These are phyloP conservation scores for Lithospermum erythrorhizon DNA, from an alignment of 257 asterid genomes.

Conservation along the genomic window DNA sequence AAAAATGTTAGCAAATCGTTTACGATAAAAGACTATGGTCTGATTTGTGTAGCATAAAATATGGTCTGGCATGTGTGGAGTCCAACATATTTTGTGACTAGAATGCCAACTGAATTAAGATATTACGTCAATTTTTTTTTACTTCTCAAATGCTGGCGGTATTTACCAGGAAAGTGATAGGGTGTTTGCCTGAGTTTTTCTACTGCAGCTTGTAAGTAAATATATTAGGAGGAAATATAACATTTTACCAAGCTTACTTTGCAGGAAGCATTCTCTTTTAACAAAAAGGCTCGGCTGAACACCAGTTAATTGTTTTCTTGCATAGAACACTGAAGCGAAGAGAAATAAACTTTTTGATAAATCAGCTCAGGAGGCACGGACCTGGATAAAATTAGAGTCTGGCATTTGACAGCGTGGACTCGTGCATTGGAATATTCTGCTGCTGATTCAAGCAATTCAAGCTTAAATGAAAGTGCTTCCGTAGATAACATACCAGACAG, in stretches of 20 bases:
- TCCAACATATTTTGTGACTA: neutral
- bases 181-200: neutral
- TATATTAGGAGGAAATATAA: neutral
- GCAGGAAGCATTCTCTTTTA: neutral
- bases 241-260: neutral
- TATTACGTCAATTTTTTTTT: no score
- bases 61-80: neutral
- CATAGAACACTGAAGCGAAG: neutral
- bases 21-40: neutral
- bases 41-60: no score
- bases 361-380: slow-evolving; percentile 3
- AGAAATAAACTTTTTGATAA: neutral
- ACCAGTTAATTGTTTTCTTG: neutral
- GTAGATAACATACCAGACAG: slow-evolving; percentile 33
- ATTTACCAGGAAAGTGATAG: no score
- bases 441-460: slow-evolving; percentile 58
- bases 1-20: neutral
- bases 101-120: neutral
- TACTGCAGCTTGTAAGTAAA: neutral
- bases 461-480: slow-evolving; percentile 59
- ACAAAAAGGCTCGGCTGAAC: neutral
- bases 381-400: slow-evolving; percentile 68
- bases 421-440: slow-evolving; percentile 72
- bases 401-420: slow-evolving; percentile 82
- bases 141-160: neutral